Base-by-base conservation (phyloP, 2,329 filamentous ascomycete genomes). In the Trichoderma aggressivum region DNA sequence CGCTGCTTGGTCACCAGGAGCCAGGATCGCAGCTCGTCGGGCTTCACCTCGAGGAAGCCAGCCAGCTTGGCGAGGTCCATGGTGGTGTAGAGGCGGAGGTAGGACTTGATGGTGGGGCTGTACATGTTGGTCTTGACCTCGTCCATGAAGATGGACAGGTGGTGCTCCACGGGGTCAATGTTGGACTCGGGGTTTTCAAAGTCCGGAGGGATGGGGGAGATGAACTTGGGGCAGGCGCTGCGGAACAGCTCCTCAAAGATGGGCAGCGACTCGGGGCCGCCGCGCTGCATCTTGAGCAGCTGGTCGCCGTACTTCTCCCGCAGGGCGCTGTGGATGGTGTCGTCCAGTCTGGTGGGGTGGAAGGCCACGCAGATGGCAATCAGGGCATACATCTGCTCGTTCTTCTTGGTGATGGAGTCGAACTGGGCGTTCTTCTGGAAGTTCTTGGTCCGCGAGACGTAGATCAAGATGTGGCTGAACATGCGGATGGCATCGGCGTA, bases 381-480 rank as follows among this genome's bases (percentile, higher is more conserved):
- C 76, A 99, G 89, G 50, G 96, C 96, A 83, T 98, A 98, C 95
- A 99, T 98, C 88, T 99, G 96, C 83, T 99, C 96, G 84, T 97
- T 98, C 91, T 98, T 98, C 92, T 99, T 99, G 79, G 93, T 94
- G 84, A 98, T 98, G 74, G 94, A 97, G 83, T 99, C 96, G 86
- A 97, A 98, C 86, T 97, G 92, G 32, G 93, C 92, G 82, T 94
- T 97, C 91, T 98, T 99, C 86, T 99, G 96, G 90, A 98, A 98
- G 88, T 98, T 98, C 92, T 99, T 99, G 80, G 96, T 99, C 79
- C 96, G 89, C 77, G 94, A 97, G 76, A 99, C 94, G 85, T 98
- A 99, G 85, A 99, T 92, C 78, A 99, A 90, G 83, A 99, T 99
- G 89, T 99, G 96, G 88, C 93, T 97, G 90, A 99, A 99, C 92